Conservation (phyloP, 2,329 filamentous ascomycete genomes). For the Phialophora tarda region DNA sequence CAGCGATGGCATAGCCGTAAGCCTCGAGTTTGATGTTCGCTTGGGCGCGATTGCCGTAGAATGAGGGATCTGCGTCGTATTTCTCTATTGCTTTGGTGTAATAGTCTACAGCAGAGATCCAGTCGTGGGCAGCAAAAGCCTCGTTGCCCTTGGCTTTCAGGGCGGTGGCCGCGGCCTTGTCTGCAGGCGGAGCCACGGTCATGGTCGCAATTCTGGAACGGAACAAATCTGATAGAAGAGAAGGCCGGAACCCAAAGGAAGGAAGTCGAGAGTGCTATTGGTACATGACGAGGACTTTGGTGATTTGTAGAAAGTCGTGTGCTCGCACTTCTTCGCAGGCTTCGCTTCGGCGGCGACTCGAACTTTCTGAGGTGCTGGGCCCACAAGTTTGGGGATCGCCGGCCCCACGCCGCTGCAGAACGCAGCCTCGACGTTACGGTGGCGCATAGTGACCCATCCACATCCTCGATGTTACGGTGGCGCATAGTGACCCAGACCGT, state of each 20-base stretch:
- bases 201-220: slow-evolving; percentile 4
- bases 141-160: slow-evolving; percentile 95
- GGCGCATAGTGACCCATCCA: neutral
- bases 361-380: slow-evolving; percentile 8
- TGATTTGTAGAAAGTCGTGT: slow-evolving; percentile 18
- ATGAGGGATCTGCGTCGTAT: slow-evolving; percentile 82
- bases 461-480: neutral
- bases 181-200: slow-evolving; percentile 50
- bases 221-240: slow-evolving; percentile 5
- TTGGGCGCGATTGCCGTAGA: slow-evolving; percentile 92
- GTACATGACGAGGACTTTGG: slow-evolving; percentile 20
- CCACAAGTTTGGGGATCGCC: slow-evolving; percentile 1
- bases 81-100: slow-evolving; percentile 88
- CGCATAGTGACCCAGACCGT: neutral
- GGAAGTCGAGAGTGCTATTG: slow-evolving; percentile 20
- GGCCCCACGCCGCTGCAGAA: neutral
- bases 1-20: slow-evolving; percentile 88
- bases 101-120: slow-evolving; percentile 76
- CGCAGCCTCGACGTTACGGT: neutral
- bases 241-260: slow-evolving; percentile 3
- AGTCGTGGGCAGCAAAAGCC: slow-evolving; percentile 87
- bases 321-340: slow-evolving; percentile 13
- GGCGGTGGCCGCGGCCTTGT: slow-evolving; percentile 72
- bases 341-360: slow-evolving; percentile 19
- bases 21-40: slow-evolving; percentile 94